A percentile compares a stretch with the other conserved stretches of the same genome.
These are phyloP conservation scores for Leishmania amazonensis DNA, from an alignment of 208 protist genomes.

Conservation along the genomic window DNA sequence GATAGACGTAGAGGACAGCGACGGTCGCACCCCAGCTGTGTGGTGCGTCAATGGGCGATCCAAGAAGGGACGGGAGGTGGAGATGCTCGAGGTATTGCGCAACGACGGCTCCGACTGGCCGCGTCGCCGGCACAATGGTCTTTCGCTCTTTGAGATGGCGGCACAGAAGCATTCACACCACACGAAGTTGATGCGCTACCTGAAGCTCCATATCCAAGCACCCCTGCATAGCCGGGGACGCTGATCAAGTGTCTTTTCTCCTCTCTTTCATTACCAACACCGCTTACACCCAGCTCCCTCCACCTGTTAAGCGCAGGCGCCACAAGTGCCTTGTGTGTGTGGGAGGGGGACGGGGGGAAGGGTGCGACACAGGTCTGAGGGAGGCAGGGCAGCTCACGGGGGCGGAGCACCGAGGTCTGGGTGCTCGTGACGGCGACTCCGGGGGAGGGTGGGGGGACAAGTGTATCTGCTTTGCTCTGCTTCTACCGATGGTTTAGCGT, in stretches of 20 bases:
- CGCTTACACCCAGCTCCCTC: not conserved
- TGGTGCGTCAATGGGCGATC: conserved; percentile 47
- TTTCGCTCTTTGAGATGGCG: conserved; percentile 33
- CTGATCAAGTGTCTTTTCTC: not conserved
- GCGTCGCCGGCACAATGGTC: conserved; percentile 20
- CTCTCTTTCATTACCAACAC: not conserved
- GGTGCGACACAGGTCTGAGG: not conserved
- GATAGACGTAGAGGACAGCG: conserved; percentile 51
- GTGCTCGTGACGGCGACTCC: not conserved
- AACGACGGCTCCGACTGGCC: conserved; percentile 52
- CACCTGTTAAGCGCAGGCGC: not conserved
- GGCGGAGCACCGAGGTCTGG: not conserved
- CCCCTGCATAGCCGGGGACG: not conserved
- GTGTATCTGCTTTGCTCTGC: not conserved
- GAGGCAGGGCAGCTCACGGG: not conserved
- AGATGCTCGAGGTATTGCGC: conserved; percentile 37
- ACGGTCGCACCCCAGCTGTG: conserved; percentile 47
- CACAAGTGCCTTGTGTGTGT: not conserved
- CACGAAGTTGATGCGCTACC: conserved; percentile 28
- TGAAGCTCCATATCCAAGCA: conserved; percentile 8
- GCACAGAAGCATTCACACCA: conserved; percentile 20
- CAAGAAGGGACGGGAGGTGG: conserved; percentile 21
- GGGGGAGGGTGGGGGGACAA: not conserved
- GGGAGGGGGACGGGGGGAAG: not conserved
- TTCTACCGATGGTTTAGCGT: not conserved